Percentiles rank a stretch among this genome's conserved stretches.
These are phyloP conservation scores for Solanum medicagineum DNA, from an alignment of 257 asterid species.

Conservation along the genomic window DNA sequence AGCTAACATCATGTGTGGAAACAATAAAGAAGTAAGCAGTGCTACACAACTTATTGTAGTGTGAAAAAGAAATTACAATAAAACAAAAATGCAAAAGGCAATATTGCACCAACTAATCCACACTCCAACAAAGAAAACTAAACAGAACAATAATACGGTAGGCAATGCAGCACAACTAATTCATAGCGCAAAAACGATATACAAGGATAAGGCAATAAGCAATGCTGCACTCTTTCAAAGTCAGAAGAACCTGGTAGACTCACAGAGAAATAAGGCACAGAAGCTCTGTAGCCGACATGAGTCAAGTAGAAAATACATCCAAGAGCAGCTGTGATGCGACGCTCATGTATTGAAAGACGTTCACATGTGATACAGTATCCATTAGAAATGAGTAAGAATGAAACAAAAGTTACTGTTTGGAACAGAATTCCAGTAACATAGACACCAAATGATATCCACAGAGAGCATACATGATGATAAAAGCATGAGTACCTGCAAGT, in stretches of 20 bases:
- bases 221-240: neutral
- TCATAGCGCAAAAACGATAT: neutral
- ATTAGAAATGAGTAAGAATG: constrained; percentile 65
- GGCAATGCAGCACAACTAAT: neutral
- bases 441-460: constrained; percentile 91
- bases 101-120: neutral
- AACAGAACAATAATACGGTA: neutral
- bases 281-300: constrained; percentile 77
- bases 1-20: neutral
- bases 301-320: constrained; percentile 66
- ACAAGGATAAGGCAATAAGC: neutral
- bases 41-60: neutral
- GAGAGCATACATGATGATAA: constrained; percentile 47
- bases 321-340: constrained; percentile 49
- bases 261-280: constrained; percentile 73
- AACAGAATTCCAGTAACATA: constrained; percentile 65
- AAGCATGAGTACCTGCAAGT: constrained; percentile 66
- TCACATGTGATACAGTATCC: constrained; percentile 79
- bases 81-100: neutral
- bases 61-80: neutral
- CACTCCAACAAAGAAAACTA: neutral
- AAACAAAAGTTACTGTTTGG: constrained; percentile 48
- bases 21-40: neutral
- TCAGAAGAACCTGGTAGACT: constrained; percentile 9
- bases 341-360: constrained; percentile 53